These are phyloP conservation scores for Gynandropsis gynandra DNA, from an alignment of 345 rosid genomes.

Conservation along the genomic window DNA sequence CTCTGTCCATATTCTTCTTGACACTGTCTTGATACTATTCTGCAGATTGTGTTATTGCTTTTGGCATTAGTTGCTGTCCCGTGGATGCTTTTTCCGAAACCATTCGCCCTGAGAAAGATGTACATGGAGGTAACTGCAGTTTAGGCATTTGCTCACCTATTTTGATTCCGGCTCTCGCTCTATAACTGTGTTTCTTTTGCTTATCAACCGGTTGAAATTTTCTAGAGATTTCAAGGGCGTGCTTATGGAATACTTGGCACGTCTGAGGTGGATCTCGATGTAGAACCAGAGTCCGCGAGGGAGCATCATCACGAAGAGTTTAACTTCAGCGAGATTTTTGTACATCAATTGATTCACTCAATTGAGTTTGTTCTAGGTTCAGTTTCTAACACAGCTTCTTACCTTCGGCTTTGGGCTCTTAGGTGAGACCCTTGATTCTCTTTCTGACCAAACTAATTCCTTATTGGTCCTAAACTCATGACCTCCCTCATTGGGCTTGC, in stretches of 20 bases:
- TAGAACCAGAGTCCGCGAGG: slow-evolving; percentile 68
- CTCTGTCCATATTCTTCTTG: slow-evolving; percentile 16
- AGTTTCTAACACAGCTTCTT: slow-evolving; percentile 96
- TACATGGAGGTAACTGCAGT: slow-evolving; percentile 57
- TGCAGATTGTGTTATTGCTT: slow-evolving; percentile 76
- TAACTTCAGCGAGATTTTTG: slow-evolving; percentile 94
- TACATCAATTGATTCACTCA: slow-evolving; percentile 99
- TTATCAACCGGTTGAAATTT: background rate
- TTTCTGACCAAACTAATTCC: background rate
- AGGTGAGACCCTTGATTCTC: slow-evolving; percentile 37
- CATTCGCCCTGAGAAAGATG: slow-evolving; percentile 78
- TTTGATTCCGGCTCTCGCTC: background rate
- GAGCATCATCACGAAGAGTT: slow-evolving; percentile 68
- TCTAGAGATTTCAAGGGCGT: slow-evolving; percentile 92
- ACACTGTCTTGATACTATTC: background rate
- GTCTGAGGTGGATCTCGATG: slow-evolving; percentile 75
- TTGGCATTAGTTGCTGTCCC: slow-evolving; percentile 81
- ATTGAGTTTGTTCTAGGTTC: slow-evolving; percentile 94
- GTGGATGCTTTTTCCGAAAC: slow-evolving; percentile 98
- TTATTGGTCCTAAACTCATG: slow-evolving; percentile 6
- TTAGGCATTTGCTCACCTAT: slow-evolving; percentile 11
- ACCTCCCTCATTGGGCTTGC: slow-evolving; percentile 24
- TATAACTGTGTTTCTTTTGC: background rate
- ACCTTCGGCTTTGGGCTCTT: slow-evolving; percentile 99
- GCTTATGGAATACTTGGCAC: slow-evolving; percentile 76